Conservation (phyloP, 2,329 filamentous ascomycete species). For the Allantophomopsis cytisporea region DNA sequence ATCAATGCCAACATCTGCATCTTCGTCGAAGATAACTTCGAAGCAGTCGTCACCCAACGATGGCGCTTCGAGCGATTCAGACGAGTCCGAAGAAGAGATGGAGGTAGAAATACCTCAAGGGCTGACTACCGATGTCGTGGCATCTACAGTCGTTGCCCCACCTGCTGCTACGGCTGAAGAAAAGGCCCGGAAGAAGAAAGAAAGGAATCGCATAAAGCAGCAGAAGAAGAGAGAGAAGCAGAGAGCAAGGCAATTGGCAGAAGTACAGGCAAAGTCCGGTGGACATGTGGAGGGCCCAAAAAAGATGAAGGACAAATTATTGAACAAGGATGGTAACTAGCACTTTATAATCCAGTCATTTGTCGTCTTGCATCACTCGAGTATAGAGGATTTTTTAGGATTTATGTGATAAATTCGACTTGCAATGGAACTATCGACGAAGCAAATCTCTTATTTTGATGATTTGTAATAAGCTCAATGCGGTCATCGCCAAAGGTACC, state of each 20-base stretch:
- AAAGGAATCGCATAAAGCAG: conserved; percentile 6
- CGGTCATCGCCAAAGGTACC: too few species aligned
- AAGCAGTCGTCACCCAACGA: background rate
- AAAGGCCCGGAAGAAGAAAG: conserved; percentile 2
- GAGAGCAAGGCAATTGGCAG: conserved; percentile 2
- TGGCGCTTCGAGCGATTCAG: background rate
- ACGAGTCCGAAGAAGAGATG: conserved; percentile 1
- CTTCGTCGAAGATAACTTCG: background rate
- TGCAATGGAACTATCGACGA: too few species aligned
- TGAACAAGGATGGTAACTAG: background rate
- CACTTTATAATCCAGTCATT: too few species aligned
- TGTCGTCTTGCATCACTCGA: too few species aligned
- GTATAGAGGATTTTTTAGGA: too few species aligned
- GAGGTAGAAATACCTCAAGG: background rate
- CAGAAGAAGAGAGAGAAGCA: conserved; percentile 10
- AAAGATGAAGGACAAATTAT: conserved; percentile 1
- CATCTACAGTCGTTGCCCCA: background rate
- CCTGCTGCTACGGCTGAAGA: background rate
- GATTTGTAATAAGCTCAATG: too few species aligned
- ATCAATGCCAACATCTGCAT: background rate
- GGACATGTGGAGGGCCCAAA: background rate
- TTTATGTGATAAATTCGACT: too few species aligned
- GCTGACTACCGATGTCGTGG: background rate
- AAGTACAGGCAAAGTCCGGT: background rate
- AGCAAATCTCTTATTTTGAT: too few species aligned